Conservation (phyloP, 768 basidiomycete species). For the Russula ochroleuca region DNA sequence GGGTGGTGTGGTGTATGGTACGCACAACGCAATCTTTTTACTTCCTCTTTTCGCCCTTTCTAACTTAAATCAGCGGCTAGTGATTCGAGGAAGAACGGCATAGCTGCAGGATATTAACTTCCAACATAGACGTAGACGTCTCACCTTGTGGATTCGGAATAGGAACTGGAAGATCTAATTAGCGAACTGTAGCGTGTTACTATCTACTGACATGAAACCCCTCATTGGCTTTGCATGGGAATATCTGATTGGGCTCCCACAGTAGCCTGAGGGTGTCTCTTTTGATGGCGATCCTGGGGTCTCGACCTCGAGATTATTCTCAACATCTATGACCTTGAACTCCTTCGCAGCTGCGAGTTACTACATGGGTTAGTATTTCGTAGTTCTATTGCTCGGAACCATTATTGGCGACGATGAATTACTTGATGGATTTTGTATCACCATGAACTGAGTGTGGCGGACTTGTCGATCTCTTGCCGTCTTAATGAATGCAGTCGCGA, state of each 20-base stretch:
- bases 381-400: background rate
- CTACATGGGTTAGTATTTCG: background rate
- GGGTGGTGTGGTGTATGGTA: constrained; percentile 61
- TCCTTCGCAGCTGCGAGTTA: background rate
- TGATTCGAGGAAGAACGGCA: constrained; percentile 90
- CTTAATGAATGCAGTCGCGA: background rate
- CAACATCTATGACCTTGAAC: background rate
- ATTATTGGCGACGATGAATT: background rate
- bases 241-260: background rate
- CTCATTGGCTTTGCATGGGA: too few species aligned
- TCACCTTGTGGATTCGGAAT: background rate
- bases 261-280: background rate
- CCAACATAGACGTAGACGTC: background rate
- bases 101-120: constrained; percentile 75
- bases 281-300: background rate
- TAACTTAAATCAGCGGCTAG: constrained; percentile 57
- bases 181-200: background rate
- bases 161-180: background rate
- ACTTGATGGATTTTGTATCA: background rate
- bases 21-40: constrained; percentile 28
- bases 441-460: too few species aligned
- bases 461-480: background rate
- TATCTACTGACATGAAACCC: background rate
- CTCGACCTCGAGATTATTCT: background rate
- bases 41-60: constrained; percentile 4